Percentiles rank a stretch among this genome's conserved stretches.
Conservation (phyloP, 768 basidiomycete species). For the Tricholoma bakamatsutake region DNA sequence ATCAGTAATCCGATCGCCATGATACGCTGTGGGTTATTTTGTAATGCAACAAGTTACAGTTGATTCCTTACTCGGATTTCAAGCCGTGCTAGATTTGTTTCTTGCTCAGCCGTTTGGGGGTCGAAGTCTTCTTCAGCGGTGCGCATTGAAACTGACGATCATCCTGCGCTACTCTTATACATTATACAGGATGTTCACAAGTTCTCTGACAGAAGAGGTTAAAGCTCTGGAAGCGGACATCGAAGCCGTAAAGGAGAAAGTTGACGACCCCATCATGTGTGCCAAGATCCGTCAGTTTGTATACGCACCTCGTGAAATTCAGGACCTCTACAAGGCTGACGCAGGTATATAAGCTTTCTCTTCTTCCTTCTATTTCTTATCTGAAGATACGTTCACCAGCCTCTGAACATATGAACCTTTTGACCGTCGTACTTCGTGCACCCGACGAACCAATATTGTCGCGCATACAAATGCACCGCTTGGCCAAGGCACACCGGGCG, state of each 20-base stretch:
- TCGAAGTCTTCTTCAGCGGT: slow-evolving; percentile 87
- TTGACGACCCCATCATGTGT: slow-evolving; percentile 83
- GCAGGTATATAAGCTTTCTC: slow-evolving; percentile 47
- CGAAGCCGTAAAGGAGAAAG: slow-evolving; percentile 78
- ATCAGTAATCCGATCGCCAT: slow-evolving; percentile 95
- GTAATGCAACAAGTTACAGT: background rate
- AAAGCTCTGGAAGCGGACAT: slow-evolving; percentile 83
- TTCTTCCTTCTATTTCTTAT: background rate
- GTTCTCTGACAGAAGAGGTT: slow-evolving; percentile 86
- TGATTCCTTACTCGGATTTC: slow-evolving; percentile 5
- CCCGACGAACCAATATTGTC: slow-evolving; percentile 70
- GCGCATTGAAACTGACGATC: slow-evolving; percentile 3
- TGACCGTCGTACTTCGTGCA: slow-evolving; percentile 76
- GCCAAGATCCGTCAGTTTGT: slow-evolving; percentile 86
- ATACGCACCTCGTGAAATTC: slow-evolving; percentile 83
- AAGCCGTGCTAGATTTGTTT: slow-evolving; percentile 85
- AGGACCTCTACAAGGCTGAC: slow-evolving; percentile 73
- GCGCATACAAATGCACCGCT: slow-evolving; percentile 73
- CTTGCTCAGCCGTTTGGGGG: slow-evolving; percentile 96
- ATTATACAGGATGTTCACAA: slow-evolving; percentile 82
- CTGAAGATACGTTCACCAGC: slow-evolving; percentile 28
- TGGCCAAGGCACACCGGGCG: slow-evolving; percentile 72
- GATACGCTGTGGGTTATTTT: slow-evolving; percentile 66
- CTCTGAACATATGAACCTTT: slow-evolving; percentile 64
- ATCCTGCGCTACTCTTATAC: background rate